Base-by-base conservation (phyloP, 2,329 filamentous ascomycete genomes). In the Clonostachys sp. region DNA sequence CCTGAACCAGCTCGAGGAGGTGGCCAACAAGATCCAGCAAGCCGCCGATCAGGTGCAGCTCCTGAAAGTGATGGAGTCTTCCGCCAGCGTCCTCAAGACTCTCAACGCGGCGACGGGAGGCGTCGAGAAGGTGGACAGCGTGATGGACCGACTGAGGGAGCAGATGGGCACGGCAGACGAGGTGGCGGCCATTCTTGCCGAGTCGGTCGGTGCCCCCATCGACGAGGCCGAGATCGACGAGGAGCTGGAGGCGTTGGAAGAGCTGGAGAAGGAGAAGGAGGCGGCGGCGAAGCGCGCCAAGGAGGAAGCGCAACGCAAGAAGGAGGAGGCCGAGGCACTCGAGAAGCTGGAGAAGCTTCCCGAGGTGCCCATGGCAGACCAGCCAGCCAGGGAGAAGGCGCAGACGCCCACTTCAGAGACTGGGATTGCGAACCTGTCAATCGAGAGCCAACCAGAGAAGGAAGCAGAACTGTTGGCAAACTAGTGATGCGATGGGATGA, bases 191-290 rank as follows among this genome's bases (percentile, higher is more conserved):
- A 84, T 92, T 39, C 78, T 97, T 52, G 83, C 84, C 45, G 89
- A 94, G 55, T 56, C 61, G 6, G 74, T 70, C 12, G 71, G 68
- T 13, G 61, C 57, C 39, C 65, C 64, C 2, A 73, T 95, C 34
- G 89, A 96, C 62, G 91, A 96, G 60, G 77, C 61, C 17, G 91
- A 95, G 63, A 81, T 97, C 47, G 91, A 96, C 55, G 87, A 92
- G 50, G 92, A 96, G 70, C 76, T 97, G 42, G 86, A 87, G 55
- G 84, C 77, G 5, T 71, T 99, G 70, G 84, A 91, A 66, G 71
- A 62, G 34, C 74, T 81, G 53, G 78, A 82, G 55, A 67, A 60
- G 53, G 71, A 72, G 58, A 77, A 79, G 59, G 75, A 81, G 48
- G 70, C 73, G 50, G 68, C 70, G 50, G 66, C 64, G 36, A 74